Percentiles rank a stretch among this genome's conserved stretches.
phyloP scores from a whole-genome alignment of 768 basidiomycete genomes.

The Agrocybe praecox region DNA sequence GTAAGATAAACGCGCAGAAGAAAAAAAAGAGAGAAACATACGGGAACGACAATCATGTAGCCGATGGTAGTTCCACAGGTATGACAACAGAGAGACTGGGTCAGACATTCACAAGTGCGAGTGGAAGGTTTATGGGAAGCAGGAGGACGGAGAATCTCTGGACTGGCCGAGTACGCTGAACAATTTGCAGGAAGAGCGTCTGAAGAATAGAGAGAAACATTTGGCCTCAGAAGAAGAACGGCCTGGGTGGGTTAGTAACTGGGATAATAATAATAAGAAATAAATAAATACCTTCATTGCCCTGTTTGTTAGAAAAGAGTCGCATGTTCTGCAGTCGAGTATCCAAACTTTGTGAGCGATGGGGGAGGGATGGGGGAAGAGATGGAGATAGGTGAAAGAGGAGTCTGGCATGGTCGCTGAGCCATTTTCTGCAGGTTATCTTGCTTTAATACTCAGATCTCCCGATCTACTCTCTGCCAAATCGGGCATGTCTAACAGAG shows the following conservation, averaged over 20 bases:
- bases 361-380: constrained; percentile 39
- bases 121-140: constrained; percentile 24
- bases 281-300: constrained; percentile 70
- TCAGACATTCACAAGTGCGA: constrained; percentile 85
- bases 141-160: constrained; percentile 40
- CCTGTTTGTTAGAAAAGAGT: constrained; percentile 76
- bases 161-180: constrained; percentile 59
- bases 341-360: constrained; percentile 79
- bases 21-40: constrained; percentile 20
- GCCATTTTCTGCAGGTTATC: background rate
- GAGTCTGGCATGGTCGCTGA: constrained; percentile 12
- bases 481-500: constrained; percentile 9
- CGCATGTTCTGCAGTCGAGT: constrained; percentile 75
- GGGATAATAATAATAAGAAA: background rate
- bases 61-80: constrained; percentile 76
- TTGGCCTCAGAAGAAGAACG: constrained; percentile 79
- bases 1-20: background rate
- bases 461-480: constrained; percentile 2
- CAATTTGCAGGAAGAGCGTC: constrained; percentile 81
- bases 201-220: constrained; percentile 81
- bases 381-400: constrained; percentile 36
- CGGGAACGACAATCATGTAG: constrained; percentile 80
- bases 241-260: constrained; percentile 47
- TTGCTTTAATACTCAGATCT: constrained; percentile 12
- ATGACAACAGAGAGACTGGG: constrained; percentile 80